Evolutionary conservation across 352 stramenopile genomes (phyloP).

Genomic region (Phytophthora crassamura): DNA sequence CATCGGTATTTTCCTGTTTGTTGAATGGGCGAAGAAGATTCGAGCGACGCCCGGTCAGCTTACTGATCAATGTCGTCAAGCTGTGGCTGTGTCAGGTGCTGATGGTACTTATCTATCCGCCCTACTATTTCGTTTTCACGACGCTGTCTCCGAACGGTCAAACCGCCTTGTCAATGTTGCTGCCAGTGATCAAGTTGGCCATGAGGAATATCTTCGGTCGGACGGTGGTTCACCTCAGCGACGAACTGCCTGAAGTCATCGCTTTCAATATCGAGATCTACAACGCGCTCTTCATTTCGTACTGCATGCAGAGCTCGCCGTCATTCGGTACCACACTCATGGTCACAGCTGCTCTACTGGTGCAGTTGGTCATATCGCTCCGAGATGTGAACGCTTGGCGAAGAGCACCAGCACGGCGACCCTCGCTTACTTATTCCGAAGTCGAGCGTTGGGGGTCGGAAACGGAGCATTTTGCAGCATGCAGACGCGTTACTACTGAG

Average conservation of each 20-base stretch:
- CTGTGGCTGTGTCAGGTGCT: conserved; percentile 29
- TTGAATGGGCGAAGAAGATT: conserved; percentile 17
- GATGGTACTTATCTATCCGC: conserved; percentile 26
- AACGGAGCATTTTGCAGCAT: conserved; percentile 14
- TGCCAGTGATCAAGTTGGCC: conserved; percentile 35
- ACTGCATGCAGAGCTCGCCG: conserved; percentile 36
- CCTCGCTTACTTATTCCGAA: not conserved
- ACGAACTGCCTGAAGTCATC: conserved; percentile 33
- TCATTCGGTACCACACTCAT: conserved; percentile 22
- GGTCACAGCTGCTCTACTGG: conserved; percentile 22
- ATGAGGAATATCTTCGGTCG: conserved; percentile 30
- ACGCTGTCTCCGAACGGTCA: conserved; percentile 13
- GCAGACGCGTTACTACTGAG: conserved; percentile 15
- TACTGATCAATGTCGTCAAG: conserved; percentile 28
- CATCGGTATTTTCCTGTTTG: not conserved
- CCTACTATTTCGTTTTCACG: conserved; percentile 39
- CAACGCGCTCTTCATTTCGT: conserved; percentile 35
- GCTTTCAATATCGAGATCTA: conserved; percentile 36
- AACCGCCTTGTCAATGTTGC: conserved; percentile 21
- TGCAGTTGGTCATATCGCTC: conserved; percentile 17
- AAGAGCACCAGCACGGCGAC: conserved; percentile 17
- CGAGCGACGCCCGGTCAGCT: conserved; percentile 10
- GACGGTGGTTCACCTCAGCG: conserved; percentile 25
- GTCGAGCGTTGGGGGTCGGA: conserved; percentile 8
- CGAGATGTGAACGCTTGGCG: conserved; percentile 25